Evolutionary conservation across 2,329 filamentous ascomycete species (phyloP).

Genomic region (Exophiala bonariae): DNA sequence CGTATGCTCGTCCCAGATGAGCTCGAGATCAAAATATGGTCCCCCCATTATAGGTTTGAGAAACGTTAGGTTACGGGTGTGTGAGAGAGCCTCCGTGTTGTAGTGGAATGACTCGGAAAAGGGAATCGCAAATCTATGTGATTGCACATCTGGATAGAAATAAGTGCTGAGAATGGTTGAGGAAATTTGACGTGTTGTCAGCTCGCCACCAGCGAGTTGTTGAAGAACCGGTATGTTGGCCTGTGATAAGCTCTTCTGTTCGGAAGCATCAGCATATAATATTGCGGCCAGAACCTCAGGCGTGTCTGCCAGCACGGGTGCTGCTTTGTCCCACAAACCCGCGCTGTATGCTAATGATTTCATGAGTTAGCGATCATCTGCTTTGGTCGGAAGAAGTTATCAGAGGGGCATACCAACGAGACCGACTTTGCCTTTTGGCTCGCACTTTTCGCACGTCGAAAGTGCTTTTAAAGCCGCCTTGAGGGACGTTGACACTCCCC

Average conservation of each 20-base stretch:
- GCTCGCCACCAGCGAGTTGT: constrained; percentile 29
- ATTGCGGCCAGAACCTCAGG: constrained; percentile 32
- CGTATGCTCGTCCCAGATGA: constrained; percentile 77
- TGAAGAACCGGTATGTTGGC: constrained; percentile 25
- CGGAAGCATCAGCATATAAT: constrained; percentile 29
- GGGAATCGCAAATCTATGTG: constrained; percentile 49
- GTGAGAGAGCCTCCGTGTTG: constrained; percentile 58
- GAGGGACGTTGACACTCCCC: constrained; percentile 14
- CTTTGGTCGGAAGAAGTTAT: background rate
- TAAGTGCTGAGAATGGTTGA: constrained; percentile 30
- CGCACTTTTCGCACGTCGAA: constrained; percentile 28
- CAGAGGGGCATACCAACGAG: constrained; percentile 30
- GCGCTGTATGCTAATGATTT: constrained; percentile 22
- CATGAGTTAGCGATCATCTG: no score
- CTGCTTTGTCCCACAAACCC: constrained; percentile 1
- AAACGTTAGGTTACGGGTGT: constrained; percentile 56
- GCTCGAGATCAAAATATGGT: constrained; percentile 59
- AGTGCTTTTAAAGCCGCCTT: constrained; percentile 24
- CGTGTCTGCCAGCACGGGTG: constrained; percentile 22
- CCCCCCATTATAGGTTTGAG: constrained; percentile 12
- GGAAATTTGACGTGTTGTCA: constrained; percentile 9
- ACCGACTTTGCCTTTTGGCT: constrained; percentile 24
- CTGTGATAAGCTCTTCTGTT: constrained; percentile 17
- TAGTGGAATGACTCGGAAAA: constrained; percentile 53
- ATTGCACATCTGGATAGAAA: constrained; percentile 46